phyloP scores from a whole-genome alignment of 768 basidiomycete genomes.

The Lactarius evosmus region DNA sequence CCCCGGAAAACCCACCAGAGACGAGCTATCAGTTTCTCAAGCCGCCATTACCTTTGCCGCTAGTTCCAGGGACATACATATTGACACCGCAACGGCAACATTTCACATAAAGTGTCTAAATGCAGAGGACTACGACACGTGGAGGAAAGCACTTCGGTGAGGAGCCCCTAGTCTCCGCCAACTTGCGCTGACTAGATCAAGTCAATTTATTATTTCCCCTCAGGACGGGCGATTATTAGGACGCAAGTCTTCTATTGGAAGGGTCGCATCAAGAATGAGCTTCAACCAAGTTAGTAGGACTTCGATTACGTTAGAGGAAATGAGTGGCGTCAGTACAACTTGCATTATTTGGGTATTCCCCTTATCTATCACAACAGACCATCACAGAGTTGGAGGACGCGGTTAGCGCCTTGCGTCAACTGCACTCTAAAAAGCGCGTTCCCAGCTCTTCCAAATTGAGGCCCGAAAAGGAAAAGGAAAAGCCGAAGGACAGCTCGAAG shows the following conservation, averaged over 20 bases:
- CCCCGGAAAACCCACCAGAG: slow-evolving; percentile 67
- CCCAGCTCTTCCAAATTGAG: slow-evolving; percentile 33
- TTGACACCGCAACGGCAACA: slow-evolving; percentile 71
- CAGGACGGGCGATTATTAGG: slow-evolving; percentile 39
- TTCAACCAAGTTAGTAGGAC: slow-evolving; percentile 48
- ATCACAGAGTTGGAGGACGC: slow-evolving; percentile 58
- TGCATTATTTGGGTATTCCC: neutral
- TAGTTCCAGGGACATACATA: slow-evolving; percentile 76
- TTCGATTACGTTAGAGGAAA: slow-evolving; percentile 57
- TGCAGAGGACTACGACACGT: slow-evolving; percentile 63
- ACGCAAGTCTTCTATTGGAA: slow-evolving; percentile 37
- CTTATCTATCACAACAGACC: slow-evolving; percentile 40
- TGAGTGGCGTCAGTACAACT: slow-evolving; percentile 51
- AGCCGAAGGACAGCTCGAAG: slow-evolving; percentile 62
- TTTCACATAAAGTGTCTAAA: slow-evolving; percentile 82
- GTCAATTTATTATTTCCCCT: slow-evolving; percentile 56
- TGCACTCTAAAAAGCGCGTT: slow-evolving; percentile 37
- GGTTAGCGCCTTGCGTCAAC: slow-evolving; percentile 43
- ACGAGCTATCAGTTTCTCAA: slow-evolving; percentile 57
- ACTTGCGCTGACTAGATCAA: slow-evolving; percentile 32
- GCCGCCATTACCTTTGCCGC: slow-evolving; percentile 75
- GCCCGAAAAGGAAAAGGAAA: slow-evolving; percentile 49
- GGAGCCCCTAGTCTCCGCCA: neutral
- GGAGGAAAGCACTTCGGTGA: slow-evolving; percentile 76
- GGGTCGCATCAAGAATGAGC: slow-evolving; percentile 39